Evolutionary conservation across 805 yeast genomes (phyloP), one percentile per base, ranked within the genome.

Genomic region (Wickerhamiella azyma): DNA sequence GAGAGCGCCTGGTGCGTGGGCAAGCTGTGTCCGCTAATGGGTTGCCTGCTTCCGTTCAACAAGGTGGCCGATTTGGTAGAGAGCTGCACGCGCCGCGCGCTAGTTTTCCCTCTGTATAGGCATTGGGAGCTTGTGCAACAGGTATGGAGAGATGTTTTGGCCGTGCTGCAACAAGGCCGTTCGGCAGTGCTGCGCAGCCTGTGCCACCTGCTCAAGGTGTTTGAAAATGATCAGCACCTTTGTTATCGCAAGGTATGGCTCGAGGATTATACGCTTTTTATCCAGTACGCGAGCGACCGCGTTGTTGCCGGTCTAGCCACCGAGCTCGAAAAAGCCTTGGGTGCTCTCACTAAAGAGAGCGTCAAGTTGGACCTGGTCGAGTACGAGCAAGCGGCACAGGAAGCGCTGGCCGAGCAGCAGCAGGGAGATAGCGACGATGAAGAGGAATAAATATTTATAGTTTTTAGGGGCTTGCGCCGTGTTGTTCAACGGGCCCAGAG

Each of bases 1-100:
- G 98, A 92, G 61, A 81, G 94, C 48, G 85, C 94, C 0, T 92
- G 98, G 98, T 79, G 89, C 0, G 72, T 92, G 4, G 98, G 98
- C 1, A 86, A 81, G 53, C 55, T 92, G 18, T 66, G 78, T 0
- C 95, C 97, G 1, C 92, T 85, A 55, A 62, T 89, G 33, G 60
- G 86, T 7, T 77, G 71, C 52, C 64, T 92, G 28, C 52, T 54
- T n/a, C 37, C 47, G 28, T 62, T 64, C 30, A 38, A 57, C 2
- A 56, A 74, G 26, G 67, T 89, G 32, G 67, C 66, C 42, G 75
- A 78, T 0, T 57, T 79, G 0, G 68, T 81, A 7, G 57, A 79
- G 0, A 76, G 89, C 0, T 70, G 81, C 55, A 66, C 79, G 0
- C 68, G 94, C 55, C 69, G 96, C 43, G 75, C 95, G 0, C 65